Base-by-base conservation (phyloP, 495 filamentous ascomycete species). In the Antarctomyces pellizariae region DNA sequence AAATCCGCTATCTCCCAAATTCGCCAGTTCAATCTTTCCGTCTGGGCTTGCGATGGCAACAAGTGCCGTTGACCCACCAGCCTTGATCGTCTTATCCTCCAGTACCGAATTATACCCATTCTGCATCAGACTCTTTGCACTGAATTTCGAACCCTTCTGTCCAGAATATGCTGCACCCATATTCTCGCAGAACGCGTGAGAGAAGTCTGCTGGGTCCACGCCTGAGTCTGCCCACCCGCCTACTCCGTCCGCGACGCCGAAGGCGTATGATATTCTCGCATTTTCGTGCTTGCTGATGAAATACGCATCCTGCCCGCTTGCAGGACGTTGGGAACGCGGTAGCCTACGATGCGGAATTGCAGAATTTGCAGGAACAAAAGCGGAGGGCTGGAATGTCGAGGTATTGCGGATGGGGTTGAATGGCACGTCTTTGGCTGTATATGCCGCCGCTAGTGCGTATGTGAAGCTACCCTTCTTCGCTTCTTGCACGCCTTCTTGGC, bases 1-100 rank as follows among this genome's bases (percentile, higher is more conserved):
- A 44, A 78, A 93, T 27, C 84, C 86, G n/a, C 82, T 92, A 50
- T 97, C 86, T 34, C 86, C 86, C n/a, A 97, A 56, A 45, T 97
- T 97, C 20, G 86, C 89, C 27, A 91, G 64, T 36, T 84, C 72
- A 10, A 93, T 54, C 6, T 49, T 56, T 9, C 86, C 89, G 36
- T 75, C 58, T 1, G 56, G 53, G 11, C 57, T 52, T 12, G 67
- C 68, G 18, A 89, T 55, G 5, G 70, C 86, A 4, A 99, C 64
- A 26, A 74, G 75, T 9, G 84, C 86, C 7, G 86, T 99, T 41
- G 75, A 80, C 10, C 84, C 86, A 22, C 86, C 86, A 2, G 76
- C 89, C 5, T 47, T 44, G 36, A 99, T 72, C 7, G 48, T 42
- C 9, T 64, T 46, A 42, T 92, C 80, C 26, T 60, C 57, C 26